A percentile compares a stretch with the other conserved stretches of the same genome.
These are phyloP conservation scores for Dactylonectria estremocensis DNA, from an alignment of 2,329 filamentous ascomycete genomes.

Conservation along the genomic window DNA sequence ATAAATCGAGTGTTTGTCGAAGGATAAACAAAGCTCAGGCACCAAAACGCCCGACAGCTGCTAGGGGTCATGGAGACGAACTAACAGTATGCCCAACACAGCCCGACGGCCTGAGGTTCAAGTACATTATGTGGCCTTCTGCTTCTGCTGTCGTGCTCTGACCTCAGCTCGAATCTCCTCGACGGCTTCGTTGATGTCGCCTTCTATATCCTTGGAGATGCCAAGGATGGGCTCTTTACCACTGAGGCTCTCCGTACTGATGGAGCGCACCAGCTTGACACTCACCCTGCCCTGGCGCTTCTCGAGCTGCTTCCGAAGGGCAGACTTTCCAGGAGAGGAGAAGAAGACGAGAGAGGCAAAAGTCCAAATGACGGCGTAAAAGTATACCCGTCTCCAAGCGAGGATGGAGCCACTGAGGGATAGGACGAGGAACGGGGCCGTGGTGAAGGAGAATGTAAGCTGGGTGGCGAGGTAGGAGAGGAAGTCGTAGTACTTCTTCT, in stretches of 20 bases:
- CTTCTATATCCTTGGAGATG: slow-evolving; percentile 81
- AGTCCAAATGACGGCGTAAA: slow-evolving; percentile 83
- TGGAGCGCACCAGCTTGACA: slow-evolving; percentile 62
- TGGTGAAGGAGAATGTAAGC: slow-evolving; percentile 85
- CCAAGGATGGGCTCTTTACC: slow-evolving; percentile 79
- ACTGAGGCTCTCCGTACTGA: slow-evolving; percentile 71
- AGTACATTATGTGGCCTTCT: slow-evolving; percentile 26
- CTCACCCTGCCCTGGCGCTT: slow-evolving; percentile 66
- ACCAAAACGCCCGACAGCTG: not conserved
- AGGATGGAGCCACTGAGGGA: slow-evolving; percentile 77
- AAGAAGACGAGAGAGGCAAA: slow-evolving; percentile 80
- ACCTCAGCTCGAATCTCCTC: slow-evolving; percentile 82
- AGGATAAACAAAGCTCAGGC: not conserved
- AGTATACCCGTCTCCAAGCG: slow-evolving; percentile 91
- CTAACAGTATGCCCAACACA: not conserved
- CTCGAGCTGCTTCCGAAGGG: slow-evolving; percentile 72
- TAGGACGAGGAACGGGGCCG: slow-evolving; percentile 88
- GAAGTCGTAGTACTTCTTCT: slow-evolving; percentile 90
- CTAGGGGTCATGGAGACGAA: not conserved
- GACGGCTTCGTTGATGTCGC: slow-evolving; percentile 84
- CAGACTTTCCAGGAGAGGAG: slow-evolving; percentile 79
- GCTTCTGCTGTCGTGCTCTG: slow-evolving; percentile 61
- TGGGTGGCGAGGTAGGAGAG: slow-evolving; percentile 84
- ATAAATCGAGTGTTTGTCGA: not conserved
- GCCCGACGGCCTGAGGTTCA: too few species aligned